A percentile compares a stretch with the other conserved stretches of the same genome.
Evolutionary conservation across 169 alveolate species (phyloP).

Genomic region (Plasmodium relictum): DNA sequence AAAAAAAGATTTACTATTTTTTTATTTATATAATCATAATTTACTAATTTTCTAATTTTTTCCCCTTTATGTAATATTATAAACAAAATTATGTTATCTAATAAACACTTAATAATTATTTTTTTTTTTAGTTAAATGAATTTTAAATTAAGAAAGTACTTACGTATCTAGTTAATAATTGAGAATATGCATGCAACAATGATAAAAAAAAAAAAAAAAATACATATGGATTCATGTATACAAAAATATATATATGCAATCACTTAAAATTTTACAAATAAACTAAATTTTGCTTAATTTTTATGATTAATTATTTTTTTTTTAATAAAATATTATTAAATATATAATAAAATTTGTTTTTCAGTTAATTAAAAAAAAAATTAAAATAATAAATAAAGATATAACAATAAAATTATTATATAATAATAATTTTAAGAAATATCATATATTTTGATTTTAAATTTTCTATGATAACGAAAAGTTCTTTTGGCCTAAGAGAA

Average conservation of each 20-base stretch:
- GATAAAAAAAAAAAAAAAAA: constrained; percentile 24
- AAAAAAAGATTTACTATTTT: constrained; percentile 13
- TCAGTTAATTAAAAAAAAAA: background rate
- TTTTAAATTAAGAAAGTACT: background rate
- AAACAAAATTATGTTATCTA: constrained; percentile 13
- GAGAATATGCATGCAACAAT: constrained; percentile 28
- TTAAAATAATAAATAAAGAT: background rate
- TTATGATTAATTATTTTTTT: background rate
- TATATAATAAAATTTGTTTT: background rate
- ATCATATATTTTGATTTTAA: background rate
- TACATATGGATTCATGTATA: background rate
- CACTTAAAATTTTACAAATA: background rate
- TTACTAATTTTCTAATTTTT: background rate
- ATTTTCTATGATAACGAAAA: constrained; percentile 52
- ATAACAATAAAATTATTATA: background rate
- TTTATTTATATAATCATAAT: background rate
- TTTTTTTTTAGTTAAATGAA: background rate
- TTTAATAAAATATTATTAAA: too few relatives aligned
- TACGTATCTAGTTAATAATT: background rate
- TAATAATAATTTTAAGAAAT: background rate
- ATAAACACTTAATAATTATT: background rate
- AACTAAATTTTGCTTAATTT: background rate
- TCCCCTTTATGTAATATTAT: constrained; percentile 4
- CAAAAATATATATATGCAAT: constrained; percentile 1
- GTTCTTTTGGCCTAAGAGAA: constrained; percentile 58